phyloP scores from a whole-genome alignment of 495 filamentous ascomycete species.

The Durotheca rogersii region DNA sequence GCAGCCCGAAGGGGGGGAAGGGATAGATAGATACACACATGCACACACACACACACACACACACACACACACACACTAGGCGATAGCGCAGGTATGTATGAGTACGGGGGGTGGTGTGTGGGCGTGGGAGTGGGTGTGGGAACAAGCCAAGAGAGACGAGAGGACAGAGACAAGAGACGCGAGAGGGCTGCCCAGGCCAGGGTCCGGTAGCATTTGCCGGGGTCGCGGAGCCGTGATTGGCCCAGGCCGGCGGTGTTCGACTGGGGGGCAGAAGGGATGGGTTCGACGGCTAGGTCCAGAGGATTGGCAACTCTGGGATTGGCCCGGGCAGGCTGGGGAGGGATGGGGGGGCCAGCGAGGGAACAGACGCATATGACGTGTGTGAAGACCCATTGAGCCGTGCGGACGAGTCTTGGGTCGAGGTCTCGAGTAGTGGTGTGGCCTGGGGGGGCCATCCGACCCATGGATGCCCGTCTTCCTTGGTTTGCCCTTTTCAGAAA shows the following conservation, averaged over 20 bases:
- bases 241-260: background rate
- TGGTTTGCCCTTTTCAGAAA: background rate
- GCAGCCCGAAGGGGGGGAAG: background rate
- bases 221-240: constrained; percentile 18
- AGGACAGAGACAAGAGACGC: too few relatives aligned
- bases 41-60: too few relatives aligned
- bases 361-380: constrained; percentile 33
- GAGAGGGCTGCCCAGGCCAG: too few relatives aligned
- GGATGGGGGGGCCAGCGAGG: too few relatives aligned
- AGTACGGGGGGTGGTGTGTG: too few relatives aligned
- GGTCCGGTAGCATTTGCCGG: constrained; percentile 26
- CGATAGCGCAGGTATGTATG: too few relatives aligned
- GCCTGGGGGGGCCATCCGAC: background rate
- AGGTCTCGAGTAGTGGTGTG: constrained; percentile 1
- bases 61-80: too few relatives aligned
- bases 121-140: too few relatives aligned
- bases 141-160: too few relatives aligned
- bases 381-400: constrained; percentile 12
- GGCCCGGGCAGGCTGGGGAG: constrained; percentile 8
- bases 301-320: constrained; percentile 19
- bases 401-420: constrained; percentile 1
- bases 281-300: background rate
- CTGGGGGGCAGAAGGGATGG: constrained; percentile 2
- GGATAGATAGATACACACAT: too few relatives aligned
- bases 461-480: background rate